These are phyloP conservation scores for Cytospora paraplurivora DNA, from an alignment of 2,329 filamentous ascomycete genomes.

Conservation along the genomic window DNA sequence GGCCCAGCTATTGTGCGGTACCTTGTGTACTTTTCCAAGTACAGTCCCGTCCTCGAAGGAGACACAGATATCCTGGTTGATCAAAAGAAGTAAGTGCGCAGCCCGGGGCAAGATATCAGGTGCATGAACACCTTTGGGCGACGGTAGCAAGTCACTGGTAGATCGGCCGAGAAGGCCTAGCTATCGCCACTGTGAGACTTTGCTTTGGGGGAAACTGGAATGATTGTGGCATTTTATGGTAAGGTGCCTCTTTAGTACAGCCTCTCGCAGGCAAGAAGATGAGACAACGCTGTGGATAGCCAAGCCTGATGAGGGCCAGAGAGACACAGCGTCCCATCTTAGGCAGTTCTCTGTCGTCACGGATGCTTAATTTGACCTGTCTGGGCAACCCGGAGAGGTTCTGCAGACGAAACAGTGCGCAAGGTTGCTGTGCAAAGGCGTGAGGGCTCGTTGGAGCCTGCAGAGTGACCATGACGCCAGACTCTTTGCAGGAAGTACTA, in stretches of 20 bases:
- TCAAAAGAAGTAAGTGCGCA: slow-evolving; percentile 20
- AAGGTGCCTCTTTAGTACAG: slow-evolving; percentile 10
- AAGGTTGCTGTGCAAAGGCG: not conserved
- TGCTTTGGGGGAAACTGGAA: slow-evolving; percentile 24
- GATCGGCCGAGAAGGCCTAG: slow-evolving; percentile 11
- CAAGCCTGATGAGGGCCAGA: slow-evolving; percentile 15
- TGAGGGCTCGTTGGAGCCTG: slow-evolving; percentile 2
- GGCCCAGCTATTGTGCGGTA: slow-evolving; percentile 10
- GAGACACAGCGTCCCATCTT: slow-evolving; percentile 7
- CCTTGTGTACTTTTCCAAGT: slow-evolving; percentile 14
- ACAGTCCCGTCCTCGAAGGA: slow-evolving; percentile 7
- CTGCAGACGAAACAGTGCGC: not conserved
- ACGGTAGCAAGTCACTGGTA: slow-evolving; percentile 11
- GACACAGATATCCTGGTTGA: slow-evolving; percentile 17
- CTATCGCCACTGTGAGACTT: slow-evolving; percentile 16
- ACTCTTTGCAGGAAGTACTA: slow-evolving; percentile 20
- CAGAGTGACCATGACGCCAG: slow-evolving; percentile 20
- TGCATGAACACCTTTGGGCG: slow-evolving; percentile 16
- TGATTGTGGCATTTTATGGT: slow-evolving; percentile 23
- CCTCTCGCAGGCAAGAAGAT: slow-evolving; percentile 18
- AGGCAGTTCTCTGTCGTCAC: not conserved
- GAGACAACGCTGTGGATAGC: slow-evolving; percentile 23
- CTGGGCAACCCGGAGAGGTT: not conserved
- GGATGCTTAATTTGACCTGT: not conserved
- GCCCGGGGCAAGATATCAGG: slow-evolving; percentile 16